Evolutionary conservation across 352 stramenopile species (phyloP), one percentile per base, ranked within the genome.

Genomic region (Phytophthora europaea): DNA sequence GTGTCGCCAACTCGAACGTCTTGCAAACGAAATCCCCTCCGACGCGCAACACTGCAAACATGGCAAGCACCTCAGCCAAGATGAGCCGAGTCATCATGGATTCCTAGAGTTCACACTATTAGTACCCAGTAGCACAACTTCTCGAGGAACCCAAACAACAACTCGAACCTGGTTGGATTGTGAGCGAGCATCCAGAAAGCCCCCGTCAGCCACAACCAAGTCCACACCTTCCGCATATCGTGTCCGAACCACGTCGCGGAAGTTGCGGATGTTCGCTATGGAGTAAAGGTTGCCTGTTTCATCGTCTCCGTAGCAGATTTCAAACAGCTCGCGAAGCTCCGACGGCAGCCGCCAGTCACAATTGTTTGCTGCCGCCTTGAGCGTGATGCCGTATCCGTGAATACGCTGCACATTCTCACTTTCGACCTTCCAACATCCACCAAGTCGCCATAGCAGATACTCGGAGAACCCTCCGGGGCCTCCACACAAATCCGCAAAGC

Each of bases 391-490:
- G 55, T 84, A 92, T 28, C 89, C 89, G 18, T 66, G 60, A 36
- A 81, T 56, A 26, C 38, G 6, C 53, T 59, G 50, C 38, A 3
- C 26, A 18, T 6, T 26, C 18, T 47, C 38, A 4, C 4, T 7
- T 34, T 47, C n/a, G 47, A 6, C 28, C 7, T 62, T 43, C 31
- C 18, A 9, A 3, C 36, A 18, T 28, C 18, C 23, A 13, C 52
- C 43, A n/a, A 20, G 53, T 56, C 72, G 72, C 87, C 85, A 96
- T 20, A 94, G 56, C 9, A 96, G 50, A 73, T 91, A 94, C 78
- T 96, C 89, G 15, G 86, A 93, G 61, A 96, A 96, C 4, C 89
- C 89, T 5, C 89, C 89, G 0, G 89, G 89, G 0, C 86, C 89
- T n/a, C 89, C 89, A 53, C 89, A 96, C 33, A 94, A 70, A 55